Evolutionary conservation across 768 basidiomycete species (phyloP), one percentile per base, ranked within the genome.

Genomic region (Boletus reticuloceps): DNA sequence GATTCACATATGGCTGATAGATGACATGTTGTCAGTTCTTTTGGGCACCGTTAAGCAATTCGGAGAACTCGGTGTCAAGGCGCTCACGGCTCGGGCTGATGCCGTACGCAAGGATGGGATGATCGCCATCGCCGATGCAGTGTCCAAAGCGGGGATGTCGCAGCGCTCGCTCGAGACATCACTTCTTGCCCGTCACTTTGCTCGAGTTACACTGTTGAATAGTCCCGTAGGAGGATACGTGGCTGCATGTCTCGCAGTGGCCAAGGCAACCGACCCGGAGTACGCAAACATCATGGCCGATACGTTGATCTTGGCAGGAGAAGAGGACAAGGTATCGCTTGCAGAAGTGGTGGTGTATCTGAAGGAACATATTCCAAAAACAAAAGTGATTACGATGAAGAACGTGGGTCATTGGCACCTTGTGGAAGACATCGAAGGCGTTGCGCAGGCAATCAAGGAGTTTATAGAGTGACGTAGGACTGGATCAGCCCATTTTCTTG

Each of bases 71-170:
- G 47, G 44, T 16, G 25, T 41, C 17, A 32, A 31, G 11, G 19
- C 22, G 9, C 41, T 53, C 31, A n/a, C 16, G 7, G 56, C 27
- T 27, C 39, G 46, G 20, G 52, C 51, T 19, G 54, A 50, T 31
- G 49, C 32, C 6, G 51, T 53, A 19, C 20, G 37, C 45, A 51
- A 41, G n/a, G 52, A 46, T 25, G 51, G 51, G 40, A 57, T 61
- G 54, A 47, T 57, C 37, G 48, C 48, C 13, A n/a, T 57, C 20
- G 46, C 41, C 1, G 46, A 53, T 29, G 27, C 50, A 9, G 11
- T 57, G 14, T 47, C 45, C 20, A 61, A 40, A 36, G 38, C 36
- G 17, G 47, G 48, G 31, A 42, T 57, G 48, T 57, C 48, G 3
- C 20, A 22, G n/a, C 47, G 50, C 22, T 48, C 49, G 38, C 54